Base-by-base conservation (phyloP, 1,284 basidiomycete species). In the Sphaerobolus stellatus region DNA sequence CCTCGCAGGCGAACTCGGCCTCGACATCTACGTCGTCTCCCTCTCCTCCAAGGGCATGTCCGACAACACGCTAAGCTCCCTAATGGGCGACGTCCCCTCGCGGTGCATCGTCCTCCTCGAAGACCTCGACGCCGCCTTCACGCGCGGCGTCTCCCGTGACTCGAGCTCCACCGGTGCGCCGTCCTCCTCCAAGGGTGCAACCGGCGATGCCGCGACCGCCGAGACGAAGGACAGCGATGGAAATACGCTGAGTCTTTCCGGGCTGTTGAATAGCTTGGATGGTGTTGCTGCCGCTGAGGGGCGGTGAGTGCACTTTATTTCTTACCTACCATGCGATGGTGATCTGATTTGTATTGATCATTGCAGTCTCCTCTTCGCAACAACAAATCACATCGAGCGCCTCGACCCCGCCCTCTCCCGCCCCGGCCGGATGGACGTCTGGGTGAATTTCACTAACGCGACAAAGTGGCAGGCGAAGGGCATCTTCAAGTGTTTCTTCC, bases 401-500 rank as follows among this genome's bases (percentile, higher is more conserved):
- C 78, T 92, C 46, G 90, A 92, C 67, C 89, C 90, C 46, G 88
- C 88, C 16, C 75, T 91, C 44, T 88, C 84, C 68, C 80, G 88
- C 22, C 88, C 88, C 30, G 89, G 89, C 52, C 86, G 89, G 50
- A 90, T 91, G 88, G 89, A 92, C 63, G 90, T 92, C 14, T 91
- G 90, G 89, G 80, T 91, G 34, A 90, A 92, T 74, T 92, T 92
- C 71, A 87, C 86, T 56, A 86, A 92, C 64, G 90, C 91, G 7
- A 90, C 86, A 6, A 90, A 88, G 66, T 88, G 84, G 83, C 90
- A 93, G 66, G 90, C 90, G 25, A 88, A 91, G 70, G 89, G 88
- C 50, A 90, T 92, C 66, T 94, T 92, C 82, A 90, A 91, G 68
- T 90, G 89, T 68, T 94, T 93, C 81, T 93, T 92, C 83, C 90